These are phyloP conservation scores for Vitis amurensis DNA, from an alignment of 164 flowering plant species.

Conservation along the genomic window DNA sequence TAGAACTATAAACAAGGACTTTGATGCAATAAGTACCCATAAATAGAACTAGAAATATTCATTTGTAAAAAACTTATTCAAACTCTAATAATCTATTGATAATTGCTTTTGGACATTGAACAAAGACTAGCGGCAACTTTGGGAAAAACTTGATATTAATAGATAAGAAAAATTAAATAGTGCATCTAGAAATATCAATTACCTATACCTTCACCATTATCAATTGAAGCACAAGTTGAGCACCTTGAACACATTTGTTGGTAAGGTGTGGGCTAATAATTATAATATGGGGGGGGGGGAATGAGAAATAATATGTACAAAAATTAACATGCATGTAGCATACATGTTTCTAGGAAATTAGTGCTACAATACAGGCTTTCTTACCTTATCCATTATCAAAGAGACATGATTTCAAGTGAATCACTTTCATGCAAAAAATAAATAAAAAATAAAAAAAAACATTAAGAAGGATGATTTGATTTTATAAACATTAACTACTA, in stretches of 20 bases:
- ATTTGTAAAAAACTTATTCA: too few relatives aligned
- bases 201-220: constrained; percentile 37
- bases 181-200: background rate
- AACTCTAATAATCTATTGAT: background rate
- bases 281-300: background rate
- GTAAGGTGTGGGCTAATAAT: constrained; percentile 66
- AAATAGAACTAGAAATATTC: too few relatives aligned
- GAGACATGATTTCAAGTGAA: too few relatives aligned
- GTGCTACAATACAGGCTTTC: too few relatives aligned
- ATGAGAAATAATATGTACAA: background rate
- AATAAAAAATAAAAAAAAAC: too few relatives aligned
- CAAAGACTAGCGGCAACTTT: constrained; percentile 21
- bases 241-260: constrained; percentile 72
- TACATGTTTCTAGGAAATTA: too few relatives aligned
- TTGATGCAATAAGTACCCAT: constrained; percentile 27
- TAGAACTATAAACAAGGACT: constrained; percentile 47
- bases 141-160: background rate
- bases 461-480: too few relatives aligned
- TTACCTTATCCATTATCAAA: too few relatives aligned
- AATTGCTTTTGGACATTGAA: constrained; percentile 22
- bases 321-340: too few relatives aligned
- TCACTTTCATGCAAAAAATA: too few relatives aligned
- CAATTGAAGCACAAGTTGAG: constrained; percentile 67
- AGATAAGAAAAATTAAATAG: background rate
- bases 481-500: too few relatives aligned